A percentile compares a stretch with the other conserved stretches of the same genome.
These are phyloP conservation scores for Dysphania ambrosioides DNA, from an alignment of 148 eudicot species.

Conservation along the genomic window DNA sequence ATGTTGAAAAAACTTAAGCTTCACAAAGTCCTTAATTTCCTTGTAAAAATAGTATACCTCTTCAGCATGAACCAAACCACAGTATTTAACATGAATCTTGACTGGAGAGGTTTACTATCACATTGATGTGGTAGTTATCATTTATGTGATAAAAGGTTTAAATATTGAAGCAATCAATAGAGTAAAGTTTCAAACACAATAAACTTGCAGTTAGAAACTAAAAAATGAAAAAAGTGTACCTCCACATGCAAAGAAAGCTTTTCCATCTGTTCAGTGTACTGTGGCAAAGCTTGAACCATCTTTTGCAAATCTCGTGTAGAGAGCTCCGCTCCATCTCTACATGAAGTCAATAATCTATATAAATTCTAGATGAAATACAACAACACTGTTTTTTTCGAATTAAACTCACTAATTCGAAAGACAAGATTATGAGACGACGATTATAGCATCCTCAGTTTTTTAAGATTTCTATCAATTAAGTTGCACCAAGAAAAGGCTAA, in stretches of 20 bases:
- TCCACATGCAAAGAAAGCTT: conserved; percentile 88
- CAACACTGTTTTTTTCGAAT: neutral
- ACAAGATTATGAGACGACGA: neutral
- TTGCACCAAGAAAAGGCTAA: neutral
- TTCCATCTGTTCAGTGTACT: conserved; percentile 88
- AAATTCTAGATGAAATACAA: neutral
- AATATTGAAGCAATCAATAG: neutral
- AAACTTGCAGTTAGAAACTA: neutral
- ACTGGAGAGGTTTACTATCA: neutral
- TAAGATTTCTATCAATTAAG: neutral
- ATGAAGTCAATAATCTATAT: conserved; percentile 26
- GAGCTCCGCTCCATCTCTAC: conserved; percentile 80
- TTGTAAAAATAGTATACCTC: neutral
- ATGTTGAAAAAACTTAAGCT: neutral
- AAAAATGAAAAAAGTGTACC: conserved; percentile 32
- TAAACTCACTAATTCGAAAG: neutral
- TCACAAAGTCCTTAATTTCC: neutral
- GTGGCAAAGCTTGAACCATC: conserved; percentile 97
- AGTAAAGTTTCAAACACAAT: neutral
- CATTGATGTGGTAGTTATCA: neutral
- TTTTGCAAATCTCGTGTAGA: conserved; percentile 94
- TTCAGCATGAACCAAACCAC: neutral
- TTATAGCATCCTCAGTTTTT: neutral
- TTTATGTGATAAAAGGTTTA: neutral
- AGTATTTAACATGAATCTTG: neutral